These are phyloP conservation scores for Phaseolus lunatus DNA, from an alignment of 306 rosid species.

Conservation along the genomic window DNA sequence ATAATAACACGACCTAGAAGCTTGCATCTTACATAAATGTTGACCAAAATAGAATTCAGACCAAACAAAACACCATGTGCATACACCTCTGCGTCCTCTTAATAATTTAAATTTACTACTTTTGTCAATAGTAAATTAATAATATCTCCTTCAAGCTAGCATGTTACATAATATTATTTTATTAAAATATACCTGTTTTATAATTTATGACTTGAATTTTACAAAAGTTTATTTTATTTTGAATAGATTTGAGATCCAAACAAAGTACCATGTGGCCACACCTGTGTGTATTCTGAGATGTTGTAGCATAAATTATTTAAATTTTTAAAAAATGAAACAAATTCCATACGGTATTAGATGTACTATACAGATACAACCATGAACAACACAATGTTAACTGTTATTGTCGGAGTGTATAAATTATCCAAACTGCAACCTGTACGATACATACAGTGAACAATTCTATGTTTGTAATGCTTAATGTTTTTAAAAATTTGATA, in stretches of 20 bases:
- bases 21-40: conserved; percentile 21
- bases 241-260: not conserved
- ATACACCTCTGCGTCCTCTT: not conserved
- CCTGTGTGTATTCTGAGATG: not conserved
- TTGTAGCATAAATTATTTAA: not conserved
- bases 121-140: no score
- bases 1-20: not conserved
- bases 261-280: not conserved
- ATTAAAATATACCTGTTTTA: no score
- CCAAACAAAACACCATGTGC: not conserved
- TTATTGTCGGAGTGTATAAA: no score
- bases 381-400: not conserved
- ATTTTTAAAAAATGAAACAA: not conserved
- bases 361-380: not conserved
- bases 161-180: no score
- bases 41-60: not conserved
- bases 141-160: no score
- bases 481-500: no score
- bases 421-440: not conserved
- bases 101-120: not conserved
- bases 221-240: no score
- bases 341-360: not conserved
- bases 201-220: no score
- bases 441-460: no score
- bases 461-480: not conserved